Percentiles rank a stretch among this genome's conserved stretches.
These are phyloP conservation scores for Leucaena leucocephala DNA, from an alignment of 306 rosid genomes.

Conservation along the genomic window DNA sequence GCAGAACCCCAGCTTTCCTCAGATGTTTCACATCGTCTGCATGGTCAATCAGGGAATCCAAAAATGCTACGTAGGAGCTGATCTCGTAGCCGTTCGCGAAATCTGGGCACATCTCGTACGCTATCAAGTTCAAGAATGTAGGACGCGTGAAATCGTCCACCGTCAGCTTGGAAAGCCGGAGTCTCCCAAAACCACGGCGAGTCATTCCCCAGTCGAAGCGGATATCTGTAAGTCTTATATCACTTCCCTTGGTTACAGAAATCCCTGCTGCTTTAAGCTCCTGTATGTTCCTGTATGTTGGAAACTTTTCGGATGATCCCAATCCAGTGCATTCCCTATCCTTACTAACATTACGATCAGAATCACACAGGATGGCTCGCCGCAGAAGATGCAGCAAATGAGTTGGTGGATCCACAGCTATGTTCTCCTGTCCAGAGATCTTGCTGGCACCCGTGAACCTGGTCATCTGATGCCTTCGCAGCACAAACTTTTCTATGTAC, in stretches of 20 bases:
- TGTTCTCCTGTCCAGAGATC: not conserved
- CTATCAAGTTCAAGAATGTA: constrained; percentile 38
- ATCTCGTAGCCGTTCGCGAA: constrained; percentile 32
- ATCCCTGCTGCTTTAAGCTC: constrained; percentile 38
- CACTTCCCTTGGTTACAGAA: not conserved
- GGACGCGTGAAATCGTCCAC: constrained; percentile 29
- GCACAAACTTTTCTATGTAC: not conserved
- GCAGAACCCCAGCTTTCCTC: constrained; percentile 23
- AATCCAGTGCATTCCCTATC: too few species aligned
- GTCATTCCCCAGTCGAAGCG: not conserved
- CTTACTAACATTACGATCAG: not conserved
- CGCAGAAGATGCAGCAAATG: constrained; percentile 11
- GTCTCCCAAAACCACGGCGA: not conserved
- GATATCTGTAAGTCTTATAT: not conserved
- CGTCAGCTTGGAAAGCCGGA: constrained; percentile 2
- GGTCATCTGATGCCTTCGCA: not conserved
- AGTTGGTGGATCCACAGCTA: not conserved
- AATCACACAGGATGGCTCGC: not conserved
- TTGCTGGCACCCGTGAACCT: too few species aligned
- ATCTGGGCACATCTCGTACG: constrained; percentile 52
- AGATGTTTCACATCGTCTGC: constrained; percentile 37
- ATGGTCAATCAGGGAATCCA: constrained; percentile 49
- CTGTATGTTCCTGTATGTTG: constrained; percentile 28
- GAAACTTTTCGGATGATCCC: not conserved
- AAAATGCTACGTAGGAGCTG: constrained; percentile 33